A percentile compares a stretch with the other conserved stretches of the same genome.
These are phyloP conservation scores for Xylogone sp. DNA, from an alignment of 2,329 filamentous ascomycete genomes.

Conservation along the genomic window DNA sequence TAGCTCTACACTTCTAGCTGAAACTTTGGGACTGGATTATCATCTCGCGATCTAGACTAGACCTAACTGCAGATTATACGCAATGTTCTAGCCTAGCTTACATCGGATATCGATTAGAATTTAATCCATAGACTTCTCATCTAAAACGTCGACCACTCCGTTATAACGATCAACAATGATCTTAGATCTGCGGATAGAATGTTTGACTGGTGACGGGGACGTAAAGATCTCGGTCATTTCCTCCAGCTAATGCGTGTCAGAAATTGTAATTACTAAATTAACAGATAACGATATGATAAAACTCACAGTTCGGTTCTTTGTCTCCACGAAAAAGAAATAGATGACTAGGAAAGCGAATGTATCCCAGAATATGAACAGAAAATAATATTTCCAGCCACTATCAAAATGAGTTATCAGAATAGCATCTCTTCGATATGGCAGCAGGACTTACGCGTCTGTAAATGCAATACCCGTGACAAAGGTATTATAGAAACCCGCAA, in stretches of 20 bases:
- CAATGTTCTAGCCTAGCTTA: too few species aligned
- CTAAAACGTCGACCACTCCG: conserved; percentile 4
- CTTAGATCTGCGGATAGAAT: conserved; percentile 16
- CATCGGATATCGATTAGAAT: too few species aligned
- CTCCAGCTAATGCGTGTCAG: conserved; percentile 27
- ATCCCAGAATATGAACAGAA: conserved; percentile 32
- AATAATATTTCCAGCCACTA: conserved; percentile 37
- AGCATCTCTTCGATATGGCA: too few species aligned
- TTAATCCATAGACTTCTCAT: conserved; percentile 5
- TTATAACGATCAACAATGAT: conserved; percentile 9
- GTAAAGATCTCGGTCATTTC: conserved; percentile 41
- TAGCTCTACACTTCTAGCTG: too few species aligned
- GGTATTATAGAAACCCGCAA: conserved; percentile 40
- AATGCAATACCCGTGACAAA: conserved; percentile 36
- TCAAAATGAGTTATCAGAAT: conserved; percentile 4
- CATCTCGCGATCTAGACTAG: too few species aligned
- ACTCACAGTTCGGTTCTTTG: conserved; percentile 9
- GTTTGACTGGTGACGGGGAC: conserved; percentile 33
- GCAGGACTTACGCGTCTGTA: conserved; percentile 7
- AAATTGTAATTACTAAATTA: neutral
- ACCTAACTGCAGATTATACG: too few species aligned
- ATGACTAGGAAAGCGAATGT: conserved; percentile 35
- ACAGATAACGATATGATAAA: neutral
- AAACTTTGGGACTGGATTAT: too few species aligned
- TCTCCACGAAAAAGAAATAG: conserved; percentile 28